Conservation (phyloP, 2,329 filamentous ascomycete species). For the Blastomyces emzantsi region DNA sequence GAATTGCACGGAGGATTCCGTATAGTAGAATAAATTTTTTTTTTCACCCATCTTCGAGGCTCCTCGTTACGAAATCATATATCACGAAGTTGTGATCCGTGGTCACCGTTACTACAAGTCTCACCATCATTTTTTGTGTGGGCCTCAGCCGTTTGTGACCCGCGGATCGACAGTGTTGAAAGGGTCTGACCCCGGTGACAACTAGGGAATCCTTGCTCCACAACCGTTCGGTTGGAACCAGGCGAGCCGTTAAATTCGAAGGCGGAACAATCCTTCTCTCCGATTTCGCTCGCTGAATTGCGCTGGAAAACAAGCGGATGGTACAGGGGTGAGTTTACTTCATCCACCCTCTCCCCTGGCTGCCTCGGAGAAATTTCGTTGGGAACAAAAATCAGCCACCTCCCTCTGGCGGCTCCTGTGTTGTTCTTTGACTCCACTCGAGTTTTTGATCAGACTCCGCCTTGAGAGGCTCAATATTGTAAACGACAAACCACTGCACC, state of each 20-base stretch:
- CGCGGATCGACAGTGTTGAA: background rate
- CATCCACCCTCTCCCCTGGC: no score
- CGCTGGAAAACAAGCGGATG: background rate
- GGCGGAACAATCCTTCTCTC: background rate
- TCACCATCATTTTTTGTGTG: no score
- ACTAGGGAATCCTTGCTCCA: background rate
- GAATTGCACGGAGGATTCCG: background rate
- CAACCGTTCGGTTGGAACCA: background rate
- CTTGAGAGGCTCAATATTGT: background rate
- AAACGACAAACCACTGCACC: conserved; percentile 6
- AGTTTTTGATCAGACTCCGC: background rate
- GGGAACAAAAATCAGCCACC: no score
- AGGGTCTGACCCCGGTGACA: background rate
- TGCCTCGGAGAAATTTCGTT: no score
- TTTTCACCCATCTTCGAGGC: background rate
- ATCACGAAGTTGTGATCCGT: background rate
- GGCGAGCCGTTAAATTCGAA: background rate
- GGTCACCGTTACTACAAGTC: background rate
- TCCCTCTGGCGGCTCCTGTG: no score
- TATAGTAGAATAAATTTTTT: no score
- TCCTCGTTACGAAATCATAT: background rate
- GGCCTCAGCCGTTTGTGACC: background rate
- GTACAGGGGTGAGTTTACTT: no score
- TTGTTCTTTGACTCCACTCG: background rate
- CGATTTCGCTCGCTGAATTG: background rate